Conservation (phyloP, 2,329 filamentous ascomycete genomes). For the Beauveria bassiana region DNA sequence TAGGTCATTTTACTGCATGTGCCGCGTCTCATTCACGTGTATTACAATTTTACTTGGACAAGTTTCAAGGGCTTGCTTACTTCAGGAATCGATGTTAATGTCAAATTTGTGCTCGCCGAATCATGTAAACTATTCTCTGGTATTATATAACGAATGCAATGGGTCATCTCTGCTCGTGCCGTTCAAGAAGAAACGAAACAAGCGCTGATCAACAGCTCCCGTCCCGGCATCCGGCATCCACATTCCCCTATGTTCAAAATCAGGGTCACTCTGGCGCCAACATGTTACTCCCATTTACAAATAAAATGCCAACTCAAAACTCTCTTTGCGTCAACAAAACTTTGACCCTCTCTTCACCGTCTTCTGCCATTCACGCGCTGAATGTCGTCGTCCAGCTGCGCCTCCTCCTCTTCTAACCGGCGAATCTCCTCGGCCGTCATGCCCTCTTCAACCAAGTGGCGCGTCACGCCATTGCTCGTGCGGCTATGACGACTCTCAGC, state of each 20-base stretch:
- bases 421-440: slow-evolving; percentile 52
- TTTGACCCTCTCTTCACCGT: background rate
- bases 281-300: background rate
- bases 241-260: no score
- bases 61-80: no score
- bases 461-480: slow-evolving; percentile 22
- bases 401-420: slow-evolving; percentile 49
- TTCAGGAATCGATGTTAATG: no score
- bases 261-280: background rate
- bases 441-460: slow-evolving; percentile 50
- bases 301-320: background rate
- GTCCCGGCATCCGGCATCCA: no score
- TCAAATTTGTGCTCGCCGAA: no score
- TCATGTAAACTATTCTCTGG: no score
- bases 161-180: no score
- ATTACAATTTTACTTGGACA: no score
- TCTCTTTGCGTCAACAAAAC: background rate
- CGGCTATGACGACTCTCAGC: slow-evolving; percentile 11
- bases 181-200: background rate
- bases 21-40: no score
- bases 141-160: no score
- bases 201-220: no score
- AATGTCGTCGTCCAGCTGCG: slow-evolving; percentile 49
- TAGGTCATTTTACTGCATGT: no score
- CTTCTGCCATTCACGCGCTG: slow-evolving; percentile 32